Base-by-base conservation (phyloP, 306 rosid genomes). In the Quercus cerris region DNA sequence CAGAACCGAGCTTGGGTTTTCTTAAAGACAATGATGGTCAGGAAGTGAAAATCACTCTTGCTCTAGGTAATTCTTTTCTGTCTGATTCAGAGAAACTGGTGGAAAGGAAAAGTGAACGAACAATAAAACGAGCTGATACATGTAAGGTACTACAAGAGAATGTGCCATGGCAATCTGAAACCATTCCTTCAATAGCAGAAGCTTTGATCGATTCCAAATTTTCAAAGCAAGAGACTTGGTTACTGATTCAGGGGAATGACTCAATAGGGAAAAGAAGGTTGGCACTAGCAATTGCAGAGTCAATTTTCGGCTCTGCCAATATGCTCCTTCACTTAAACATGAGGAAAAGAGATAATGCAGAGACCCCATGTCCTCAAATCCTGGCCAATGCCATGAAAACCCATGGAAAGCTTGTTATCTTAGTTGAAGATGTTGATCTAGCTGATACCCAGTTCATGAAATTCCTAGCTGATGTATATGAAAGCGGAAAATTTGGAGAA, bases 91-190 rank as follows among this genome's bases (percentile, higher is more conserved):
- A 77, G 51, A 44, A 84, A 82, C 52, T 64, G 69, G 86, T 69
- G 80, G 85, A 85, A 74, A 87, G 69, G 78, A 84, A 73, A 74
- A 75, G 83, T 77, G 90, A 86, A 84, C 75, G 81, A 59, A 75
- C 85, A 77, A 75, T 82, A 49, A 83, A 73, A 77, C 75, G 81
- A 84, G 97, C 85, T 84, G 89, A 82, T 77, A 72, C 90, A 80
- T 87, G 89, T 78, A 89, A 85, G 84, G 72, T 86, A 61, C 84
- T 96, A 89, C 91, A 85, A 86, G 98, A 91, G 88, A 89, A 90
- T 85, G 97, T 96, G 73, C 98, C 98, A 61, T 96, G 99, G 99
- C 98, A 91, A 76, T 89, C 90, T 59, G 94, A 93, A 82, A 83
- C 87, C 76, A 75, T 88, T 84, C 84, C 92, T 81, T 86, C 94